Percentiles rank a stretch among this genome's conserved stretches.
Evolutionary conservation across 768 basidiomycete genomes (phyloP).

Genomic region (Phallus indusiatus): DNA sequence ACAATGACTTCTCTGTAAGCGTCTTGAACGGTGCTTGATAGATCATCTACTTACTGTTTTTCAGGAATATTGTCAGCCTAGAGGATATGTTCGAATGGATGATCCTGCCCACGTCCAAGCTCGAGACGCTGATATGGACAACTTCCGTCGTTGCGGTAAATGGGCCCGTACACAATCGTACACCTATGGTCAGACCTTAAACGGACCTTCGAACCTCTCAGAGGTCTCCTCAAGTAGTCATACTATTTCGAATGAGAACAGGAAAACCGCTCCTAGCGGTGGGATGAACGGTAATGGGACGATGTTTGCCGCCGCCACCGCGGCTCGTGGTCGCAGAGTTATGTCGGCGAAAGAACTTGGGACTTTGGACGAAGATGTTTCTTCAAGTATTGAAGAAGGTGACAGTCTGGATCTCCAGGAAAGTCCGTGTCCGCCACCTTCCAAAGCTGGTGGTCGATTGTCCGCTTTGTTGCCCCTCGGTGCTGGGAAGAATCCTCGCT

Average conservation of each 20-base stretch:
- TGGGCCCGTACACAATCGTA: conserved; percentile 89
- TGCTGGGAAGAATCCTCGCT: not conserved
- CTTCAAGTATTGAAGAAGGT: conserved; percentile 56
- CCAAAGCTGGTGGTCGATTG: conserved; percentile 36
- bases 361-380: conserved; percentile 62
- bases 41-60: not conserved
- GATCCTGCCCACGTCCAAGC: conserved; percentile 77
- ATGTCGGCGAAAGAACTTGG: conserved; percentile 32
- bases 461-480: not conserved
- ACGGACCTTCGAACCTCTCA: conserved; percentile 26
- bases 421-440: conserved; percentile 80
- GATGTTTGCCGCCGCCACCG: conserved; percentile 62
- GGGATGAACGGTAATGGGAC: conserved; percentile 31
- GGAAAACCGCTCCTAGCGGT: conserved; percentile 53
- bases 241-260: conserved; percentile 32
- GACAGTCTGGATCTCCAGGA: conserved; percentile 74
- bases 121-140: conserved; percentile 79
- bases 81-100: conserved; percentile 88
- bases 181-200: conserved; percentile 72
- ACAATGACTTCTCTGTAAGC: conserved; percentile 45
- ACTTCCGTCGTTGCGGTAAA: conserved; percentile 76
- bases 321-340: conserved; percentile 54
- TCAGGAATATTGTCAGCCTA: conserved; percentile 61
- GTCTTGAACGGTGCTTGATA: not conserved
- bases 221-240: conserved; percentile 16